Evolutionary conservation across 2,329 filamentous ascomycete genomes (phyloP), one percentile per base, ranked within the genome.

Genomic region (Microsporum canis): DNA sequence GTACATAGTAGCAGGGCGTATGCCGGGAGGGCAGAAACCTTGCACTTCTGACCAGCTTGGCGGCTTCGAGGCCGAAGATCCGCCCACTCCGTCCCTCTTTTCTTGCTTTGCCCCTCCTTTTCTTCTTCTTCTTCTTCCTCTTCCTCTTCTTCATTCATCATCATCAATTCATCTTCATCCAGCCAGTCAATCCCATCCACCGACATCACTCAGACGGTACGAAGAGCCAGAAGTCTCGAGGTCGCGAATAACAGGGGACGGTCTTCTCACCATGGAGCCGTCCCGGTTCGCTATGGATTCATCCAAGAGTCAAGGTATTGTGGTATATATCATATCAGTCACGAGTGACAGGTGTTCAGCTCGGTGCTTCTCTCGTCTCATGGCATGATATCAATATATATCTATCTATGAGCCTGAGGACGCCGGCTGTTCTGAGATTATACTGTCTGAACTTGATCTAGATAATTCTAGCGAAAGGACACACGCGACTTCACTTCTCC

Each of bases 381-480:
- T 60, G 63, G 57, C 51, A 57, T 36, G 17, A 23, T 36, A 56
- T 39, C 36, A 39, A 3, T 36, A 29, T 55, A 60, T 41, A 5
- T 60, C 31, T 33, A 23, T 10, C 31, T 39, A 38, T 5, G 60
- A 23, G 8, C 14, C 31, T 8, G 51, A 55, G 51, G 23, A 12
- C 60, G 45, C 61, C 64, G 67, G 65, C 71, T 70, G 78, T 78
- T 86, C 84, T 88, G 84, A 88, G 85, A 88, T 82, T 77, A 87
- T 86, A 88, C 85, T 85, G 85, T 81, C 77, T 78, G 81, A 88
- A 89, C 86, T 89, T 89, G 86, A 88, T 88, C 85, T 88, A 85
- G 84, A 85, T 86, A 88, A 88, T 88, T 81, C 85, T 85, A 88
- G 87, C 87, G 87, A 86, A 89, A 89, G 87, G 84, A 89, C 83